Base-by-base conservation (phyloP, 768 basidiomycete species). In the Suillus discolor region DNA sequence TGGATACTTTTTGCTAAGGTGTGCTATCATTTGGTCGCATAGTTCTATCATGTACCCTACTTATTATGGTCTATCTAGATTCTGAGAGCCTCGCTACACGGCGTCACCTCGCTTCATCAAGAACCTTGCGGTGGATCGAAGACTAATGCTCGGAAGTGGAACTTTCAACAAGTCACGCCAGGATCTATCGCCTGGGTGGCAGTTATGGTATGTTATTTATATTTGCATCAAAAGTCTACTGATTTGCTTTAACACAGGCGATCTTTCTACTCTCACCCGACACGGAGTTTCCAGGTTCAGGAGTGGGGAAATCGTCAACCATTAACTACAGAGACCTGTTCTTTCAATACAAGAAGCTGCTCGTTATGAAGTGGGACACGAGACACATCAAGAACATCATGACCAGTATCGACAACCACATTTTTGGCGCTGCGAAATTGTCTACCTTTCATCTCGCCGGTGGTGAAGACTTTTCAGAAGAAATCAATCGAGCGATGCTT, bases 251-350 rank as follows among this genome's bases (percentile, higher is more conserved):
- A 18, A 34, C 16, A 13, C 16, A 64, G 57, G 36, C 39, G 5
- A 39, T 59, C 8, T 64, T 64, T 57, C 38, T 64, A 4, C 42
- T 51, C 49, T 64, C 39, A 16, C 63, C 63, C 0, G 38, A 61
- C 47, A 20, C 6, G 7, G 39, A 38, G 18, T 64, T 64, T 51
- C 62, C 20, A 0, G n/a, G 38, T 38, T 57, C 57, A 0, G 55
- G 55, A 34, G 42, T 44, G 11, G 63, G 57, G 1, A 57, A 28
- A 6, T 39, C 18, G 6, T 61, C 57, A 20, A 28, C n/a, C 2
- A 64, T 64, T 6, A 34, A 15, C 4, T 64, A 64, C 38, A 45
- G n/a, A 20, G 63, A 64, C 38, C 5, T 36, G 2, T 64, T 64
- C 13, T 18, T 25, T n/a, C 42, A 57, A 18, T 64, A 59, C 16